Evolutionary conservation across 179 eudicot species (phyloP).

Genomic region (Silene vulgaris): DNA sequence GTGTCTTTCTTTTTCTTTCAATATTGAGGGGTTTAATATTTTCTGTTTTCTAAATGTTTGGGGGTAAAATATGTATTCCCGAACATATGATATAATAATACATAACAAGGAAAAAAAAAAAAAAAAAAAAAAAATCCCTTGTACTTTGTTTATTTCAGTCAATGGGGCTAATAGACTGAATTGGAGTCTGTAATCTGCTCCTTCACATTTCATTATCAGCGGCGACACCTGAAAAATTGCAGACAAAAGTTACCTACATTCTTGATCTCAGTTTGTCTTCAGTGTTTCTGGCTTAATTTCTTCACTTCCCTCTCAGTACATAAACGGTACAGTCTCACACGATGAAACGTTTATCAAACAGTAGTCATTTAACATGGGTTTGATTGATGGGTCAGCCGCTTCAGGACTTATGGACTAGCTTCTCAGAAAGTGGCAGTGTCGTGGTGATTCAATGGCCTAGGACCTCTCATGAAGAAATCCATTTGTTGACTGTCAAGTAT

Average conservation of each 20-base stretch:
- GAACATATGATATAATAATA: neutral
- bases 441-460: neutral
- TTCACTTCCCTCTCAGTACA: neutral
- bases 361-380: neutral
- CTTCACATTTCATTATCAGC: too few relatives aligned
- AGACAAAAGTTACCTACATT: neutral
- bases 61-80: neutral
- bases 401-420: neutral
- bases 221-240: neutral
- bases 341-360: too few relatives aligned
- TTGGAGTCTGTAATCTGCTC: too few relatives aligned
- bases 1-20: neutral
- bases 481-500: slow-evolving; percentile 1
- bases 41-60: neutral
- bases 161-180: too few relatives aligned
- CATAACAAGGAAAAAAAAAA: neutral
- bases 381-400: neutral
- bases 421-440: neutral
- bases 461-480: slow-evolving; percentile 2
- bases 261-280: neutral
- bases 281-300: neutral
- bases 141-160: too few relatives aligned
- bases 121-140: too few relatives aligned
- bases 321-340: neutral
- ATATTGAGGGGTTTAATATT: slow-evolving; percentile 11